Evolutionary conservation across 1,284 basidiomycete genomes (phyloP), one percentile per base, ranked within the genome.

Genomic region (Fomitopsis pinicola): DNA sequence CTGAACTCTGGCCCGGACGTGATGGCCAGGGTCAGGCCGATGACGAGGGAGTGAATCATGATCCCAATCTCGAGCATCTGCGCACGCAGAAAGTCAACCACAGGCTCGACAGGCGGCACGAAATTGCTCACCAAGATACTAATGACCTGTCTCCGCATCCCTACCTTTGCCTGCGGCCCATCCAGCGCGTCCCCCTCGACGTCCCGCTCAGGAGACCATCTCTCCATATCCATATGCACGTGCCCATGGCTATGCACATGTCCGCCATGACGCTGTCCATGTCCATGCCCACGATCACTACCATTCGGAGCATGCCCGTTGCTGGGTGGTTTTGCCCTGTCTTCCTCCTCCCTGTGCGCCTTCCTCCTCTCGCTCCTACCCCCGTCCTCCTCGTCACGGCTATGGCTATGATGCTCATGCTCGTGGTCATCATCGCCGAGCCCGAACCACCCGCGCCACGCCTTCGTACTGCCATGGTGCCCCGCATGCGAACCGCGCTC

Each of bases 21-120:
- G 61, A 91, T 84, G 2, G 87, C 81, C 22, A 92, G 75, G 2
- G 89, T 91, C 17, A 91, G 72, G 1, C 89, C 89, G 59, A 92
- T 89, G 22, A 91, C 86, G n/a, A 89, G 73, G 0, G 89, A 91
- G 65, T 91, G 90, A n/a, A 91, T 82, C 87, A 91, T 89, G 64
- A 92, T 91, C 35, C 89, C 89, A 1, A 89, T 68, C 82, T 91
- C 88, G 10, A 91, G 75, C 35, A 91, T 84, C 88, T 90, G 59
- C 22, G 22, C 5, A 26, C 55, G 36, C 15, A 50, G 15, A 42
- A n/a, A 12, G 33, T 17, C 12, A 42, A 15, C 30, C 26, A 62
- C 40, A 63, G 48, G 30, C 30, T 36, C 52, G 53, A 55, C 9
- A 30, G 22, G 2, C n/a, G 9, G 26, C 42, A 33, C 36, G 12